A percentile compares a stretch with the other conserved stretches of the same genome.
Evolutionary conservation across 805 yeast species (phyloP).

Genomic region (Candida vaughaniae): DNA sequence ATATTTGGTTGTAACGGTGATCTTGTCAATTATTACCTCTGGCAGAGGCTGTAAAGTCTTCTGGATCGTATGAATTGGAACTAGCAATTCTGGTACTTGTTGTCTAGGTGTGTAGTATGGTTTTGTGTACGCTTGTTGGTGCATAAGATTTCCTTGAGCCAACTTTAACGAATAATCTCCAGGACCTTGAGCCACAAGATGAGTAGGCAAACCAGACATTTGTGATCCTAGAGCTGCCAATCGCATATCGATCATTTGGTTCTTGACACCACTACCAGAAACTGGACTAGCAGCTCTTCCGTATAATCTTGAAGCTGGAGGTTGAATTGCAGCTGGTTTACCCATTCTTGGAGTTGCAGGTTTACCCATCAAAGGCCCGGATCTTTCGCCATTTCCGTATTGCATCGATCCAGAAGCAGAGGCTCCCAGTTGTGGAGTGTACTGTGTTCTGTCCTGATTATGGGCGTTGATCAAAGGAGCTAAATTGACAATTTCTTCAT

Average conservation of each 20-base stretch:
- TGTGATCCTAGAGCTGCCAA: conserved; percentile 18
- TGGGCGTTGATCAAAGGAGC: conserved; percentile 38
- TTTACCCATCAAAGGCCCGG: conserved; percentile 32
- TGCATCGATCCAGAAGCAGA: background rate
- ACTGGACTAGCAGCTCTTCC: conserved; percentile 23
- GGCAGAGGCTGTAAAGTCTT: conserved; percentile 5
- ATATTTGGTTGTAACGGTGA: conserved; percentile 7
- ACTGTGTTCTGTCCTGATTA: conserved; percentile 24
- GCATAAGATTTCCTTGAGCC: conserved; percentile 16
- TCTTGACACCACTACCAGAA: conserved; percentile 13
- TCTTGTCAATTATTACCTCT: conserved; percentile 7
- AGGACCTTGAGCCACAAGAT: conserved; percentile 18
- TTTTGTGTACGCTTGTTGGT: conserved; percentile 7
- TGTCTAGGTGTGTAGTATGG: conserved; percentile 23
- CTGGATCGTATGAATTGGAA: conserved; percentile 12
- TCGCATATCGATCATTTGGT: conserved; percentile 20
- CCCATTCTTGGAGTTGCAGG: conserved; percentile 42
- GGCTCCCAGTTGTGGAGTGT: background rate
- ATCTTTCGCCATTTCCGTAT: background rate
- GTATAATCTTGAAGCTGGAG: conserved; percentile 40
- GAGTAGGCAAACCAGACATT: conserved; percentile 20
- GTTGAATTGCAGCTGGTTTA: conserved; percentile 45
- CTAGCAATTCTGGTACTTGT: conserved; percentile 31
- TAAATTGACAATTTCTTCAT: conserved; percentile 40
- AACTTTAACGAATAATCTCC: conserved; percentile 17